These are phyloP conservation scores for Torulaspora franciscae DNA, from an alignment of 805 yeast genomes.

Conservation along the genomic window DNA sequence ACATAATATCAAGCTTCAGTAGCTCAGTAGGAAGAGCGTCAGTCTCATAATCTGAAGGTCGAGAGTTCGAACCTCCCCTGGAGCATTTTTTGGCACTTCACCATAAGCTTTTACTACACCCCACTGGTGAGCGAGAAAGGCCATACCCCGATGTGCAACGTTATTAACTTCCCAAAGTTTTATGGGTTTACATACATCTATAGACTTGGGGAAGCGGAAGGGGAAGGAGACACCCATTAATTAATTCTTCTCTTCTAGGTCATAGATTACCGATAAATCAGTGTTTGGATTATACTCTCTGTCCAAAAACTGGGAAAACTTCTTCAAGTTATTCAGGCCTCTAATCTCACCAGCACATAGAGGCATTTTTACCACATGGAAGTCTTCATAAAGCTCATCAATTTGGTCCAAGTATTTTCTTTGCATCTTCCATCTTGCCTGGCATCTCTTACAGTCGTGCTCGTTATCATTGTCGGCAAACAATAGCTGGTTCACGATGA, in stretches of 20 bases:
- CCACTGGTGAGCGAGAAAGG: no score
- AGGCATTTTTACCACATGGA: conserved; percentile 94
- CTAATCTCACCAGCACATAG: conserved; percentile 91
- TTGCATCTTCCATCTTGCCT: conserved; percentile 92
- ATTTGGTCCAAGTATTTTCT: conserved; percentile 91
- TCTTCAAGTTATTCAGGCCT: conserved; percentile 79
- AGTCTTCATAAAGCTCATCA: conserved; percentile 93
- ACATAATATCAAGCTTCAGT: conserved; percentile 33
- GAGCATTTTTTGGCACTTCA: conserved; percentile 29
- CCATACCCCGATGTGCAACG: neutral
- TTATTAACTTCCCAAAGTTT: neutral
- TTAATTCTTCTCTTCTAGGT: conserved; percentile 33
- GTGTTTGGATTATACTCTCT: conserved; percentile 68
- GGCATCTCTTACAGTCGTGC: conserved; percentile 80
- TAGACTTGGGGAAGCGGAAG: no score
- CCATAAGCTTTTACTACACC: no score
- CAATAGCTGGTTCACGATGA: conserved; percentile 89
- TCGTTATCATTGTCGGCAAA: conserved; percentile 71
- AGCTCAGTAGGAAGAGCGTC: conserved; percentile 46
- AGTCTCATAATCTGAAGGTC: conserved; percentile 44
- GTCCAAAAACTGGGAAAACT: conserved; percentile 76
- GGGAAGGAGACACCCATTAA: neutral
- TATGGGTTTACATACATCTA: neutral
- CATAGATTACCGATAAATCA: conserved; percentile 41
- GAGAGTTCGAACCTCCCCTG: conserved; percentile 43